Evolutionary conservation across 106 monocot species (phyloP), one percentile per base, ranked within the genome.

Genomic region (Platanthera guangdongensis): DNA sequence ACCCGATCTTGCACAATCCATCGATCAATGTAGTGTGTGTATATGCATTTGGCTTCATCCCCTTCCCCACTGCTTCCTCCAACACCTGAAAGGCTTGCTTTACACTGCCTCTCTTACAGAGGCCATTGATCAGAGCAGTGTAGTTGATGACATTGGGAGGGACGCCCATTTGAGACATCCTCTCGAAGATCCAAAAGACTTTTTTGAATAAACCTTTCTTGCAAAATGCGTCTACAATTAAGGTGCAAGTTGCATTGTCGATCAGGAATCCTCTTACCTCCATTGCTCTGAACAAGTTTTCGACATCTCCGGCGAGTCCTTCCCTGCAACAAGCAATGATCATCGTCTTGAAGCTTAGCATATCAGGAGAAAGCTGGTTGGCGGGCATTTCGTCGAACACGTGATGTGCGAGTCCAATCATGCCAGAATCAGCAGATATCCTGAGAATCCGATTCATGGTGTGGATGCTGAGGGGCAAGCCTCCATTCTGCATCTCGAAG

Each of bases 1-100:
- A 99, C 19, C 99, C 92, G 63, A 99, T 94, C 85, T 90, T 99
- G 82, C 94, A 88, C 21, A 99, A 79, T 19, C 99, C 99, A 75
- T 93, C 81, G 12, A 99, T 99, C 75, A 99, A 65, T 11, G 73
- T 54, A 1, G 99, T 99, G 64, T 99, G 99, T 0, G 92, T 94
- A 72, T 94, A 94, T 48, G 88, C 99, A 86, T 99, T 99, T 2
- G 99, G 99, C 32, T 83, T 99, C 76, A 94, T 51, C 14, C 92
- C 89, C 81, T 78, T 83, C 52, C 70, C 77, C 4, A 90, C 88
- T 91, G 94, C 92, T 68, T 92, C 92, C 85, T 99, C 99, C 55
- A 99, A 76, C 22, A 90, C 78, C 39, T 94, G 91, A 74, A 99
- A 99, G 50, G 92, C 99, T 68, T 90, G 99, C 82, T 94, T 99